Evolutionary conservation across 345 rosid genomes (phyloP).

Genomic region (Kernera saxatilis): DNA sequence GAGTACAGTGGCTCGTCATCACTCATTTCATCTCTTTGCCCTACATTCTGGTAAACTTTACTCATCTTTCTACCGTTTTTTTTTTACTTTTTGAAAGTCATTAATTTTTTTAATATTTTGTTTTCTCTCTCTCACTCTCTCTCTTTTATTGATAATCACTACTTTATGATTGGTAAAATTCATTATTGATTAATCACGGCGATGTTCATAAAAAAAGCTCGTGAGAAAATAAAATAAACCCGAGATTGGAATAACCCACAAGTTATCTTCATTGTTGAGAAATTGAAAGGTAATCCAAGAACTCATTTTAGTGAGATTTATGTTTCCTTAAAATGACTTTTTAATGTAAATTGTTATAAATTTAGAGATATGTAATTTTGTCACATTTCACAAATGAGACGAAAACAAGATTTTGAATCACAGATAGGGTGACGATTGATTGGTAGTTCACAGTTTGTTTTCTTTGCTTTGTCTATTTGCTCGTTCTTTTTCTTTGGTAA

Average conservation of each 20-base stretch:
- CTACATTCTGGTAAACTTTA: conserved; percentile 57
- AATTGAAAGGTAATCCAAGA: not conserved
- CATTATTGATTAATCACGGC: too few relatives aligned
- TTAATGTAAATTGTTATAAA: not conserved
- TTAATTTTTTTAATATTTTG: not conserved
- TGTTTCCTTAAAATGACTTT: not conserved
- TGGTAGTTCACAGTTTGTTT: not conserved
- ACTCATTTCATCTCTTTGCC: conserved; percentile 55
- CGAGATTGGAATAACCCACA: not conserved
- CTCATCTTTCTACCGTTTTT: not conserved
- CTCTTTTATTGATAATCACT: not conserved
- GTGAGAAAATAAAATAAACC: not conserved
- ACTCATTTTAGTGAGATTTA: not conserved
- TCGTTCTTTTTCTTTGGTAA: not conserved
- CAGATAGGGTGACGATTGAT: not conserved
- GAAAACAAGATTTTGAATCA: not conserved
- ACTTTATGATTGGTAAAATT: not conserved
- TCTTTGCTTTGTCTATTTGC: not conserved
- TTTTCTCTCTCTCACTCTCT: not conserved
- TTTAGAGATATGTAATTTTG: not conserved
- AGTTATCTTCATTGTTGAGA: not conserved
- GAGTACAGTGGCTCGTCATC: conserved; percentile 87
- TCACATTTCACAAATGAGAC: conserved; percentile 1
- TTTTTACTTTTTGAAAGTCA: not conserved
- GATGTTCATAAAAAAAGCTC: not conserved